These are phyloP conservation scores for Lablab purpureus DNA, from an alignment of 306 rosid species.

Conservation along the genomic window DNA sequence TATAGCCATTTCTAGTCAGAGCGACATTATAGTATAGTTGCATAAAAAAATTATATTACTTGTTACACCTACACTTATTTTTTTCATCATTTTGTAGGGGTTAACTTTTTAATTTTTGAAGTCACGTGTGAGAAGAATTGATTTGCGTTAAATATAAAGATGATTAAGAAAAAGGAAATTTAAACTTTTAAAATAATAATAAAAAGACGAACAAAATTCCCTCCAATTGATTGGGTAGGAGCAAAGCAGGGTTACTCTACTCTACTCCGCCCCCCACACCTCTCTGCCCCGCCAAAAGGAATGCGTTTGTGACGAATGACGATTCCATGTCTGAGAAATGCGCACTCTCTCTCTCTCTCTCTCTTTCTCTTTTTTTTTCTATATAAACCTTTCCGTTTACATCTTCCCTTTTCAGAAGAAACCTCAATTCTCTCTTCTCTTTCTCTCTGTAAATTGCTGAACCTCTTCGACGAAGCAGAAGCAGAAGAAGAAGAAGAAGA, in stretches of 20 bases:
- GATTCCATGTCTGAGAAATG: constrained; percentile 42
- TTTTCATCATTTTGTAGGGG: too few species aligned
- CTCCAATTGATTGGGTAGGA: constrained; percentile 77
- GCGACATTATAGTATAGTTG: too few species aligned
- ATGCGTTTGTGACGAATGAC: constrained; percentile 38
- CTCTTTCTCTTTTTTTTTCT: constrained; percentile 19
- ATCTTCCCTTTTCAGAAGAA: constrained; percentile 29
- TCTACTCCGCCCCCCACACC: background rate
- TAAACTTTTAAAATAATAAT: constrained; percentile 31
- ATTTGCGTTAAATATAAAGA: too few species aligned
- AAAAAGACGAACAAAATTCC: constrained; percentile 64
- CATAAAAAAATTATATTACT: too few species aligned
- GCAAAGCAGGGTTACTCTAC: constrained; percentile 27
- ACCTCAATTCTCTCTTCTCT: background rate
- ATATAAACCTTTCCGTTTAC: constrained; percentile 40
- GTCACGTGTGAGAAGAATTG: too few species aligned
- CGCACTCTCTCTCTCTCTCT: constrained; percentile 33
- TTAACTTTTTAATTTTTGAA: too few species aligned
- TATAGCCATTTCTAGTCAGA: too few species aligned
- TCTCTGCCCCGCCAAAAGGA: constrained; percentile 59
- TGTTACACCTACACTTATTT: too few species aligned
- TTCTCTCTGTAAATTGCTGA: background rate
- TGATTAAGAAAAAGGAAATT: constrained; percentile 19
- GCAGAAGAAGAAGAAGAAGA: constrained; percentile 8
- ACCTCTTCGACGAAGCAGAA: background rate